Percentiles rank a stretch among this genome's conserved stretches.
Evolutionary conservation across 352 stramenopile species (phyloP).

Genomic region (Phytophthora pinifolia): DNA sequence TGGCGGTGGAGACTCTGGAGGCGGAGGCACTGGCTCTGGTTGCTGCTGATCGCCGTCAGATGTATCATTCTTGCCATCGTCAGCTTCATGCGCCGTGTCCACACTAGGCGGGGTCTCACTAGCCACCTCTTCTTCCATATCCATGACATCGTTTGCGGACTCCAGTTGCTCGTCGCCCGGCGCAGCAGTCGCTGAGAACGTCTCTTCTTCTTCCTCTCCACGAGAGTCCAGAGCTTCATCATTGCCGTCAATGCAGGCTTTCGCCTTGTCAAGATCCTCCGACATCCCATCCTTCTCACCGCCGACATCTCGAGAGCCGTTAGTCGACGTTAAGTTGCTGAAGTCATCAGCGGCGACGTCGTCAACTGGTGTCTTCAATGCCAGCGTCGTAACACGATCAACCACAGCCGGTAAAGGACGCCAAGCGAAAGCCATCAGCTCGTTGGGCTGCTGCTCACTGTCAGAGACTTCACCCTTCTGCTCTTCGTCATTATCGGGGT

Average conservation of each 20-base stretch:
- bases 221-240: too few relatives aligned
- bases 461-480: neutral
- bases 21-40: neutral
- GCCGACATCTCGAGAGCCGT: neutral
- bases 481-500: neutral
- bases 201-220: neutral
- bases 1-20: neutral
- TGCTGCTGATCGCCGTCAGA: neutral
- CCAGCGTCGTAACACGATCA: constrained; percentile 2
- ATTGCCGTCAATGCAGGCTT: too few relatives aligned
- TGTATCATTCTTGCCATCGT: constrained; percentile 1
- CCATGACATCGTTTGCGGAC: neutral
- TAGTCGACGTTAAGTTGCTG: neutral
- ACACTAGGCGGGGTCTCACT: neutral
- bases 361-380: neutral
- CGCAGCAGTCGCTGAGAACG: neutral
- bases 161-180: neutral
- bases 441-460: neutral
- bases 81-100: neutral
- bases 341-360: too few relatives aligned
- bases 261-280: too few relatives aligned
- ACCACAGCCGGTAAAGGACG: neutral
- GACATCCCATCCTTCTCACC: neutral
- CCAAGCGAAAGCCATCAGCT: neutral
- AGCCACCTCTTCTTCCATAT: neutral